These are phyloP conservation scores for Cladobotryum protrusum DNA, from an alignment of 2,329 filamentous ascomycete genomes.

Conservation along the genomic window DNA sequence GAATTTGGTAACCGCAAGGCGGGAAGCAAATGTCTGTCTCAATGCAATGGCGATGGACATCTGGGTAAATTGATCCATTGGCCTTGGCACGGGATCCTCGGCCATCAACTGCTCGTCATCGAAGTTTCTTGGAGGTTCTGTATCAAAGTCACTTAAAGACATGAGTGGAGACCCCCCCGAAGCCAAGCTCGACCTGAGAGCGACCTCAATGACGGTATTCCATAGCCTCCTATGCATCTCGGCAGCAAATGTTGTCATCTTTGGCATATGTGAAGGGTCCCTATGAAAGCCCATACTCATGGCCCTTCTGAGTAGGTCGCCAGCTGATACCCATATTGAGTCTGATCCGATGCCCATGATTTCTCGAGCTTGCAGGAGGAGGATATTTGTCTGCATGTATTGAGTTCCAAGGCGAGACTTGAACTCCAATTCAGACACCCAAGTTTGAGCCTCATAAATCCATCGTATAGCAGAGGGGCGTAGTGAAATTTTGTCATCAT, in stretches of 20 bases:
- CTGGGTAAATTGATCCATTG: slow-evolving; percentile 32
- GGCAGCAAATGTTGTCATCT: slow-evolving; percentile 27
- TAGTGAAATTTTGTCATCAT: slow-evolving; percentile 45
- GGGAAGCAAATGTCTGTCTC: slow-evolving; percentile 35
- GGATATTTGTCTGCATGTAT: slow-evolving; percentile 42
- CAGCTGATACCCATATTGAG: slow-evolving; percentile 42
- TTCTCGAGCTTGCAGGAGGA: slow-evolving; percentile 40
- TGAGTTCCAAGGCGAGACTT: slow-evolving; percentile 46
- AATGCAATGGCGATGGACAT: slow-evolving; percentile 36
- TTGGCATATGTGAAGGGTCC: slow-evolving; percentile 37
- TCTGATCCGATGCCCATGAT: slow-evolving; percentile 33
- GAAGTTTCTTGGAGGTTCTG: slow-evolving; percentile 41
- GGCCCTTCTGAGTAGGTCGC: slow-evolving; percentile 38
- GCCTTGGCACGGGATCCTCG: slow-evolving; percentile 25
- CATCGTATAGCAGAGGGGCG: slow-evolving; percentile 45
- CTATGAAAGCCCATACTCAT: slow-evolving; percentile 46
- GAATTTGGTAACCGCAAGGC: slow-evolving; percentile 36
- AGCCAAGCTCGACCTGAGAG: slow-evolving; percentile 38
- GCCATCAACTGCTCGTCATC: slow-evolving; percentile 42
- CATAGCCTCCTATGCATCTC: slow-evolving; percentile 48
- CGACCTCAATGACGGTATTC: slow-evolving; percentile 46
- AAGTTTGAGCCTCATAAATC: slow-evolving; percentile 52
- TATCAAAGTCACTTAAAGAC: slow-evolving; percentile 40
- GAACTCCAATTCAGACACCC: slow-evolving; percentile 46
- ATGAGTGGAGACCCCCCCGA: slow-evolving; percentile 43